Base-by-base conservation (phyloP, 805 yeast genomes). In the Suhomyces sp. region DNA sequence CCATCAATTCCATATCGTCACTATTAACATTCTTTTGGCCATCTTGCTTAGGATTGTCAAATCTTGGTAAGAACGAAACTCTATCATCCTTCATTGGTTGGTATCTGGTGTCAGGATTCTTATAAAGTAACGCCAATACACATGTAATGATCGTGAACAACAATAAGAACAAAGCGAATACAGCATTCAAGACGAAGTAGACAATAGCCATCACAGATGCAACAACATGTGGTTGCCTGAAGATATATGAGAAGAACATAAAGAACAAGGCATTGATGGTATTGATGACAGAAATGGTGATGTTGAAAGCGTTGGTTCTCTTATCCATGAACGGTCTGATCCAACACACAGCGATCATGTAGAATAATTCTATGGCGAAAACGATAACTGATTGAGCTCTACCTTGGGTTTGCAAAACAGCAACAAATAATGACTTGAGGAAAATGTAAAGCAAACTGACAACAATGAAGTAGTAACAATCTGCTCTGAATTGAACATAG, bases 1-100 rank as follows among this genome's bases (percentile, higher is more conserved):
- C 91, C 54, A 78, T 78, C 44, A 83, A 70, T 60, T 83, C 91
- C 41, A 80, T 66, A 41, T 72, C 81, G 19, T 64, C 72, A 42
- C 58, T 49, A 27, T 54, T 39, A 45, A 56, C 38, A 9, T 13
- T 33, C 14, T 29, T 23, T 5, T 21, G 29, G 6, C 48, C 49
- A n/a, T 43, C 49, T 32, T 46, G 44, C 23, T 51, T 53, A 11
- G 53, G 50, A 25, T 60, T 60, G 37, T 68, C 79, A 37, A 71
- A 69, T 51, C 81, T 73, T 43, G 90, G 90, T 54, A 93, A 85
- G 59, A 93, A 93, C n/a, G 96, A 85, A 33, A 85, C 93, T 57
- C 98, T 79, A 56, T 93, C 98, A 60, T 93, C 98, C 50, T 83
- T 84, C 83, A 91, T 84, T 43, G 96, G 98, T 65, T 88, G 91